Evolutionary conservation across 1,284 basidiomycete genomes (phyloP).

Genomic region (Cryptococcus floricola): DNA sequence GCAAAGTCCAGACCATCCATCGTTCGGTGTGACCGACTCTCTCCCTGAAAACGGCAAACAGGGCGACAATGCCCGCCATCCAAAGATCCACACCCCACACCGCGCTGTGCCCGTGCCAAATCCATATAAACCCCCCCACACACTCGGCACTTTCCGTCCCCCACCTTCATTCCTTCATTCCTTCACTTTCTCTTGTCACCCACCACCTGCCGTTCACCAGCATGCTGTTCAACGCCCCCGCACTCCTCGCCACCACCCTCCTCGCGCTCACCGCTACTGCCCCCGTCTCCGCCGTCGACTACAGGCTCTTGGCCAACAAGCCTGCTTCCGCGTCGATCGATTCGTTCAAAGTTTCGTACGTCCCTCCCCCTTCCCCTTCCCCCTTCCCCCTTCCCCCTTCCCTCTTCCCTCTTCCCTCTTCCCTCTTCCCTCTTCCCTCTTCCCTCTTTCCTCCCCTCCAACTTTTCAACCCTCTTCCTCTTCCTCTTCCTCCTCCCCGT

Average conservation of each 20-base stretch:
- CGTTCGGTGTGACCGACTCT: no score
- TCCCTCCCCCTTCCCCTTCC: no score
- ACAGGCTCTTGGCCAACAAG: slow-evolving; percentile 7
- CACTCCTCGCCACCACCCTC: background rate
- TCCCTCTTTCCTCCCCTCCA: background rate
- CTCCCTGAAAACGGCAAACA: no score
- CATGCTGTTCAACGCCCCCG: background rate
- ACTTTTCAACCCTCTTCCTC: background rate
- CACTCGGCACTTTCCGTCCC: no score
- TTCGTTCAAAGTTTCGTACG: slow-evolving; percentile 7
- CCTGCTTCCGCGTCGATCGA: slow-evolving; percentile 6
- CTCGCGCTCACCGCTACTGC: background rate
- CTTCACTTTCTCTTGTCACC: background rate
- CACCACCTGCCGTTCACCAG: background rate
- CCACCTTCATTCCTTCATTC: no score
- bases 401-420: background rate
- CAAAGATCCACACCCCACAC: no score
- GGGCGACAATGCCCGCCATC: no score
- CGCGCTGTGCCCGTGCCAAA: no score
- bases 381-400: background rate
- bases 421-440: no score
- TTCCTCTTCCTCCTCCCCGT: no score
- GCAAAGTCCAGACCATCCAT: no score
- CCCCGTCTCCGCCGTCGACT: background rate
- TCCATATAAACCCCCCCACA: no score